Evolutionary conservation across 306 rosid genomes (phyloP), one percentile per base, ranked within the genome.

Genomic region (Quercus engelmannii): DNA sequence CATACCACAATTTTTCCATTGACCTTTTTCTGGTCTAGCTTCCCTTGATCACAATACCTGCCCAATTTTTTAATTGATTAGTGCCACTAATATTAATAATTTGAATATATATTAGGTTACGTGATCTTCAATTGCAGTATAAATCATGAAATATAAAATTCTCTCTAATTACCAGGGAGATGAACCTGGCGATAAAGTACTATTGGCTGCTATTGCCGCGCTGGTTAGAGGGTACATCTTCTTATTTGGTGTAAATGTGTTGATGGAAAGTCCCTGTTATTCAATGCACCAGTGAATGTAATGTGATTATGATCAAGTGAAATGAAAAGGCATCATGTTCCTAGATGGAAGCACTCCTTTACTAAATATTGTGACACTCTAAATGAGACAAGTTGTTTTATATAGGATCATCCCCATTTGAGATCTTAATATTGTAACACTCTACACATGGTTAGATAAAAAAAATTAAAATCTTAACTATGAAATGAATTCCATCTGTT

Each of bases 1-100:
- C 98, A 94, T 65, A 85, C 85, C 85, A 92, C 92, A 55, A 92
- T 88, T 74, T 28, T 94, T 1, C 96, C 97, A 83, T 61, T 77
- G 87, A 94, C 96, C 71, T 79, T 85, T 69, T 82, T 71, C 83
- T 78, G 14, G 76, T 55, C 71, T 17, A 94, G 68, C 19, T 86
- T 83, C 77, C 87, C 89, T 52, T 55, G 38, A 52, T 94, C 92
- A 85, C 97, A 94, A 55, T 83, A 81, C 80, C 98, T 89, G 85
- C 72, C 59, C 58, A 49, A 38, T 49, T 78, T 51, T 83, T 80
- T 67, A 73, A 76, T 38, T 13, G 1, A 59, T 55, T 62, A 43
- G 15, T 49, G 54, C 54, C 13, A 49, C 54, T 12, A 49, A 12
- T 12, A 49, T 49, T 49, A 49, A 49, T 13, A 52, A n/a, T 69